A percentile compares a stretch with the other conserved stretches of the same genome.
These are phyloP conservation scores for Candida stauntonica DNA, from an alignment of 805 yeast species.

Conservation along the genomic window DNA sequence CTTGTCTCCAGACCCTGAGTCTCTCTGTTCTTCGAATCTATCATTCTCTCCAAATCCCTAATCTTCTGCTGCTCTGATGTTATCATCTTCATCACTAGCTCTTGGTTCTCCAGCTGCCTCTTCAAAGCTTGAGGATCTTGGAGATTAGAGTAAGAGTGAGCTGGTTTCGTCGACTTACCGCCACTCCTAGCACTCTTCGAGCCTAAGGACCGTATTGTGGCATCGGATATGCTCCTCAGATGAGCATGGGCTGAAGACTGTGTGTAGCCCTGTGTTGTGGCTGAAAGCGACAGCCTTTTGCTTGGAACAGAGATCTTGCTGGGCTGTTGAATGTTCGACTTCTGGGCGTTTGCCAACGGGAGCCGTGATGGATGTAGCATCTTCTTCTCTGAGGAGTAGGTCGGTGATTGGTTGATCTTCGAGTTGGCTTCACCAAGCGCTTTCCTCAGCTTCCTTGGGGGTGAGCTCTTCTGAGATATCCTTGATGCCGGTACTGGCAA, in stretches of 20 bases:
- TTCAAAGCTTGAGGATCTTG: constrained; percentile 17
- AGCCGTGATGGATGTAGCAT: background rate
- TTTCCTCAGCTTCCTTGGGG: constrained; percentile 24
- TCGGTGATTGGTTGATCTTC: constrained; percentile 18
- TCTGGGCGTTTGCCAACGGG: background rate
- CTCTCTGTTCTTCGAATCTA: constrained; percentile 5
- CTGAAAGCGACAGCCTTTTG: background rate
- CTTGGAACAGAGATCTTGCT: background rate
- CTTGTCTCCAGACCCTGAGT: constrained; percentile 5
- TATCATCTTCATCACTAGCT: constrained; percentile 9
- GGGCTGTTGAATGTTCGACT: background rate
- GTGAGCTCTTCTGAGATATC: constrained; percentile 12
- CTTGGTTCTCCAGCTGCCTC: constrained; percentile 12
- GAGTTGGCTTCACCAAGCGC: constrained; percentile 18
- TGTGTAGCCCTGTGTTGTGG: background rate
- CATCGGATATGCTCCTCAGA: background rate
- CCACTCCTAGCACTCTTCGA: too few species aligned
- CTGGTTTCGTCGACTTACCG: too few species aligned
- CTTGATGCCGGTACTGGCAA: background rate
- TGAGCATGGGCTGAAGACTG: background rate
- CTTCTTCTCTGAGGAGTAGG: constrained; percentile 3
- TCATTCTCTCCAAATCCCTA: constrained; percentile 8
- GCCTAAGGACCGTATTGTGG: too few species aligned
- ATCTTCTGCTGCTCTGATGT: constrained; percentile 13
- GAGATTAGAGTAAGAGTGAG: background rate